Percentiles rank a stretch among this genome's conserved stretches.
Evolutionary conservation across 2,329 filamentous ascomycete genomes (phyloP).

Genomic region (Samsoniella hepiali): DNA sequence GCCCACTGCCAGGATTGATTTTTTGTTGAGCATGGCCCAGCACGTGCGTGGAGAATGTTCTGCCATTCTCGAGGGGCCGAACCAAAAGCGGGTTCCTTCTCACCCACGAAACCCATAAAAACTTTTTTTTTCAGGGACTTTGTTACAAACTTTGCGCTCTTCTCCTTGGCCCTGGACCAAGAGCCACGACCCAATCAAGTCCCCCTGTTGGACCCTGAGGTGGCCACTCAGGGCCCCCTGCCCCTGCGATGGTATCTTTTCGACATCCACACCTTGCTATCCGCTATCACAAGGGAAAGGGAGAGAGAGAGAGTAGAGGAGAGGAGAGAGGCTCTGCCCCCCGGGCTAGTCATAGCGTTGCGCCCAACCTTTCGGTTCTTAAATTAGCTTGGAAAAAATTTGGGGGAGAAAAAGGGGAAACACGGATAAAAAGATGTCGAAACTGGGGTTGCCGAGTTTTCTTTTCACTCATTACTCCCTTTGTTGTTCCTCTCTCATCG

Average conservation of each 20-base stretch:
- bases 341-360: conserved; percentile 7
- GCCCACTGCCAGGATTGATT: too few species aligned
- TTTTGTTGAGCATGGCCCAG: too few species aligned
- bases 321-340: neutral
- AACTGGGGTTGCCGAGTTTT: neutral
- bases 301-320: too few species aligned
- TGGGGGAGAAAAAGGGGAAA: conserved; percentile 3
- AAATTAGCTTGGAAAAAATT: conserved; percentile 3
- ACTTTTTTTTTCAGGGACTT: neutral
- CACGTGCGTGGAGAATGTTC: too few species aligned
- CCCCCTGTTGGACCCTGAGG: neutral
- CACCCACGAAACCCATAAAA: neutral
- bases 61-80: neutral
- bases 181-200: conserved; percentile 3
- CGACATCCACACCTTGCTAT: neutral
- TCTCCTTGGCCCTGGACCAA: neutral
- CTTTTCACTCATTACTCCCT: neutral
- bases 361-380: neutral
- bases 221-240: conserved; percentile 1
- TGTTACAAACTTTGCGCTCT: neutral
- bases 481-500: neutral
- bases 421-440: neutral
- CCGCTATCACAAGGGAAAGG: neutral
- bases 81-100: neutral
- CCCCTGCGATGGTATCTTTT: neutral